A percentile compares a stretch with the other conserved stretches of the same genome.
Evolutionary conservation across 495 filamentous ascomycete species (phyloP).

Genomic region (Pseudevernia furfuracea): DNA sequence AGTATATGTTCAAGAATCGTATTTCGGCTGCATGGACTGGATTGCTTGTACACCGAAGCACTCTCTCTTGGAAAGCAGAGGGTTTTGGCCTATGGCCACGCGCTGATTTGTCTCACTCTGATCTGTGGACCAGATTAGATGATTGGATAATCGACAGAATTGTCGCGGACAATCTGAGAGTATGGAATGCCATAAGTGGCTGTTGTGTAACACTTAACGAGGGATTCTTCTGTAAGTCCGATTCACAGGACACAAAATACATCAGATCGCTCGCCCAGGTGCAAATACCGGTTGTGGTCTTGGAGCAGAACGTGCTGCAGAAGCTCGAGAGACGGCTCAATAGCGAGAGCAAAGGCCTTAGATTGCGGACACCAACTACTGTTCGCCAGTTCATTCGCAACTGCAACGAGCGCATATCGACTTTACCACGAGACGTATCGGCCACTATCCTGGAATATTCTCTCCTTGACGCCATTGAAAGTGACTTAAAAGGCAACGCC

Average conservation of each 20-base stretch:
- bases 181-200: slow-evolving; percentile 19
- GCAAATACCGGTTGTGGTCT: slow-evolving; percentile 8
- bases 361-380: not conserved
- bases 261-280: slow-evolving; percentile 4
- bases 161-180: not conserved
- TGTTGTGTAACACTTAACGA: slow-evolving; percentile 10
- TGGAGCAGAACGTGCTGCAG: slow-evolving; percentile 1
- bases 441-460: slow-evolving; percentile 16
- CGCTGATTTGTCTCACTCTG: slow-evolving; percentile 11
- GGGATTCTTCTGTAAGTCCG: slow-evolving; percentile 6
- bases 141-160: slow-evolving; percentile 11
- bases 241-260: slow-evolving; percentile 8
- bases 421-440: not conserved
- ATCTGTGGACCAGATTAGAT: slow-evolving; percentile 16
- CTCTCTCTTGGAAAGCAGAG: slow-evolving; percentile 2
- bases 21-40: slow-evolving; percentile 31
- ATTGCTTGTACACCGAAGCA: slow-evolving; percentile 8
- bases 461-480: slow-evolving; percentile 16
- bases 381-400: slow-evolving; percentile 10
- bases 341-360: not conserved
- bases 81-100: slow-evolving; percentile 18
- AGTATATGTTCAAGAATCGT: slow-evolving; percentile 31
- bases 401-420: not conserved
- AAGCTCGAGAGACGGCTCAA: slow-evolving; percentile 1
- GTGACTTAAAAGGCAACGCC: too few species aligned